Percentiles rank a stretch among this genome's conserved stretches.
Evolutionary conservation across 768 basidiomycete species (phyloP).

Genomic region (Termitomyces heimii): DNA sequence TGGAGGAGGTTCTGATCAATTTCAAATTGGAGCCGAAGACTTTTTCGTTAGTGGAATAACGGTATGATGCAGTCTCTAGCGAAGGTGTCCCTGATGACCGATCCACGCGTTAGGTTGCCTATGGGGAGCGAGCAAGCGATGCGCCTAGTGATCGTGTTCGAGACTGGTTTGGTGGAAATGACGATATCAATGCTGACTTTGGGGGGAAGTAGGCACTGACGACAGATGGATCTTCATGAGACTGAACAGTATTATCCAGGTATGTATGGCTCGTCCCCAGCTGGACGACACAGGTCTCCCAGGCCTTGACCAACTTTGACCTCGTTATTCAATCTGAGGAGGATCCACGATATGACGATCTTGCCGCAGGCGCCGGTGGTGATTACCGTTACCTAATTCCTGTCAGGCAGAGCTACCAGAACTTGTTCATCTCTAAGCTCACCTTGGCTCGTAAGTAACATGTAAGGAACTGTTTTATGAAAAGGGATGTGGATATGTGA

Average conservation of each 20-base stretch:
- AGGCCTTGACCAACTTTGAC: slow-evolving; percentile 1
- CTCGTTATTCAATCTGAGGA: not conserved
- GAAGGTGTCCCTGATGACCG: not conserved
- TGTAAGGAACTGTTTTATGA: no score
- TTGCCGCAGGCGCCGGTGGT: slow-evolving; percentile 1
- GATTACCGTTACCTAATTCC: slow-evolving; percentile 4
- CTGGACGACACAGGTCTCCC: not conserved
- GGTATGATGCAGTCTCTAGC: not conserved
- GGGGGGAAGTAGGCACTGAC: not conserved
- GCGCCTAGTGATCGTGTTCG: not conserved
- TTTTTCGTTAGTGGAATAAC: not conserved
- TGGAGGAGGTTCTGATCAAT: not conserved
- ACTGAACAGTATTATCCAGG: not conserved
- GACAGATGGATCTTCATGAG: not conserved
- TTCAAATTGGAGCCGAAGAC: not conserved
- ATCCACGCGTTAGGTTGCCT: slow-evolving; percentile 1
- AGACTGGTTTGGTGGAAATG: not conserved
- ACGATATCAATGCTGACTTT: not conserved
- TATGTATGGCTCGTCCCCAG: slow-evolving; percentile 4
- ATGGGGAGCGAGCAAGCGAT: not conserved
- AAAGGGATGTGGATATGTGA: no score
- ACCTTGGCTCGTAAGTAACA: not conserved
- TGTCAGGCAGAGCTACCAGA: not conserved
- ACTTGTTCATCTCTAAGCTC: not conserved
- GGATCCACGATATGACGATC: not conserved